A percentile compares a stretch with the other conserved stretches of the same genome.
phyloP scores from a whole-genome alignment of 208 protist genomes.

The Porcisia hertigi region DNA sequence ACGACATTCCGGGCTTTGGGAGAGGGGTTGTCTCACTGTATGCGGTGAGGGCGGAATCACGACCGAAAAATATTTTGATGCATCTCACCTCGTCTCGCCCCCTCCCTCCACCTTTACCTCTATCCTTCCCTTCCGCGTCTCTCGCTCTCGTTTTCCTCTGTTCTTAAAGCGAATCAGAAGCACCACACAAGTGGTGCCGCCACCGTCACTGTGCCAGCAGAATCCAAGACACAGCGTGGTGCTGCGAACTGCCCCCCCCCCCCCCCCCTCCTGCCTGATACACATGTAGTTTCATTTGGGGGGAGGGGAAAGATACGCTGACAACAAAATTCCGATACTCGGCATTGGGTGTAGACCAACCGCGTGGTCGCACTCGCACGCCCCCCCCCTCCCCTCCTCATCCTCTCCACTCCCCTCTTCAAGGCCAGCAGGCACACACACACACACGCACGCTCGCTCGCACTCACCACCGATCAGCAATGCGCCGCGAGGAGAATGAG shows the following conservation, averaged over 20 bases:
- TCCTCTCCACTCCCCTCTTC: neutral
- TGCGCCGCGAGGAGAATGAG: conserved; percentile 13
- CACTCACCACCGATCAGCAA: neutral
- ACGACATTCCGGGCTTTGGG: no score
- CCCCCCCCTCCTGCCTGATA: neutral
- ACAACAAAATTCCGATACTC: neutral
- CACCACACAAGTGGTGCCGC: neutral
- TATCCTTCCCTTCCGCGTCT: neutral
- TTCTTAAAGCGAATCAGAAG: neutral
- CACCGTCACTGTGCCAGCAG: neutral
- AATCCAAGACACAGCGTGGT: neutral
- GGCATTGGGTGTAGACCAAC: neutral
- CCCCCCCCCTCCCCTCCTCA: neutral
- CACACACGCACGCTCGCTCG: neutral
- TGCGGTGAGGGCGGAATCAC: neutral
- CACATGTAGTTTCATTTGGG: neutral
- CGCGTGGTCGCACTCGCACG: neutral
- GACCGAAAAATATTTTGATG: neutral
- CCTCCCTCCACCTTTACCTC: neutral
- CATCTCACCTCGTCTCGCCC: neutral
- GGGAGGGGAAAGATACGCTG: neutral
- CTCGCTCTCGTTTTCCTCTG: neutral
- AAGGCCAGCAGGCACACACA: neutral
- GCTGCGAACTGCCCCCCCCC: neutral
- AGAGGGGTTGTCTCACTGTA: neutral